A percentile compares a stretch with the other conserved stretches of the same genome.
Evolutionary conservation across 176 grass and related monocot genomes (phyloP).

Genomic region (Oryza glaberrima): DNA sequence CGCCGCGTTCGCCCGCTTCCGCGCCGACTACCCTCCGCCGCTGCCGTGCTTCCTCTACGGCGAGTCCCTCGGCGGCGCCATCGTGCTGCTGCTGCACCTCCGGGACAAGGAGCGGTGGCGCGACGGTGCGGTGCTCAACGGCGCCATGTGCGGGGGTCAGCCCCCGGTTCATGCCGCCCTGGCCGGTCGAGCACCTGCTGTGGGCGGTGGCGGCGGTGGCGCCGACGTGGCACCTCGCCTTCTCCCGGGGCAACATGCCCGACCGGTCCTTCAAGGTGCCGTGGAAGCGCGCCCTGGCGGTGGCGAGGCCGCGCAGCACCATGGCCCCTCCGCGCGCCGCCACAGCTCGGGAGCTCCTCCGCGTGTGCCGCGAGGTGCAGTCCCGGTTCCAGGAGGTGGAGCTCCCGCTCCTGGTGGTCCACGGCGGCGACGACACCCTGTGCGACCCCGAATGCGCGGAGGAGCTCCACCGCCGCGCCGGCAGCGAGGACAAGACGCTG

Average conservation of each 20-base stretch:
- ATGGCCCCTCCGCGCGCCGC: slow-evolving; percentile 58
- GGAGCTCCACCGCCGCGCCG: slow-evolving; percentile 62
- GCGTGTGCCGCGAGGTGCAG: slow-evolving; percentile 79
- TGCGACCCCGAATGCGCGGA: slow-evolving; percentile 77
- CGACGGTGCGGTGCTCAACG: slow-evolving; percentile 78
- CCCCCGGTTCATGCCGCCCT: slow-evolving; percentile 81
- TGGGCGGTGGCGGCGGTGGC: slow-evolving; percentile 50
- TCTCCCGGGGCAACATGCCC: slow-evolving; percentile 71
- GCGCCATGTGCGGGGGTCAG: slow-evolving; percentile 92
- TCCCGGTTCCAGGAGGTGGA: slow-evolving; percentile 64
- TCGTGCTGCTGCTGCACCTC: slow-evolving; percentile 75
- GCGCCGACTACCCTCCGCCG: slow-evolving; percentile 64
- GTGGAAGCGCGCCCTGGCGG: slow-evolving; percentile 66
- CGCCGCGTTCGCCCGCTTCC: slow-evolving; percentile 74
- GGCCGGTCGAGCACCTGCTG: slow-evolving; percentile 80
- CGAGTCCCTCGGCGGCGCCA: slow-evolving; percentile 88
- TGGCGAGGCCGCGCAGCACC: slow-evolving; percentile 58
- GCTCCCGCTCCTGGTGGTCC: slow-evolving; percentile 71
- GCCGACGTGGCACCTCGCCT: slow-evolving; percentile 75
- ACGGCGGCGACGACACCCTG: slow-evolving; percentile 75
- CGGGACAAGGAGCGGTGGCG: slow-evolving; percentile 46
- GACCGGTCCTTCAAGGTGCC: slow-evolving; percentile 79
- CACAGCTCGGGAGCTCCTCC: slow-evolving; percentile 80
- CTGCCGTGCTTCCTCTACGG: slow-evolving; percentile 87
- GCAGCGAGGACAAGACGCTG: slow-evolving; percentile 79